A percentile compares a stretch with the other conserved stretches of the same genome.
Evolutionary conservation across 805 yeast species (phyloP).

Genomic region (Zygosaccharomyces rouxii): DNA sequence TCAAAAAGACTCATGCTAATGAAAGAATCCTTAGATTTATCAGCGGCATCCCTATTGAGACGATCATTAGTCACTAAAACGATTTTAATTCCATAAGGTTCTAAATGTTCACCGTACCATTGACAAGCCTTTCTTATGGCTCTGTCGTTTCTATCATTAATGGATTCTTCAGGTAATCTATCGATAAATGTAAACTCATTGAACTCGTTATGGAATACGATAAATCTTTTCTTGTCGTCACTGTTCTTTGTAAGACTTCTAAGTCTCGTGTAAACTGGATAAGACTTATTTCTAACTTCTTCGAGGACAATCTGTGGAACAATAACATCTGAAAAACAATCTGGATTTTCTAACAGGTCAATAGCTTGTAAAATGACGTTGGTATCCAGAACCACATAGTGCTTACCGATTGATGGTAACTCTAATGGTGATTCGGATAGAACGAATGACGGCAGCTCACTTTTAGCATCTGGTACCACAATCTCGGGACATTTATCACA

Average conservation of each 20-base stretch:
- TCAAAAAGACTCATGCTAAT: conserved; percentile 54
- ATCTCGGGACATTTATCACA: conserved; percentile 60
- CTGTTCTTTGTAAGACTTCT: conserved; percentile 63
- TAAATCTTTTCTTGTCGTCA: conserved; percentile 64
- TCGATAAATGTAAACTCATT: conserved; percentile 61
- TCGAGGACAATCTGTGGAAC: conserved; percentile 94
- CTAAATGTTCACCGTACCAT: conserved; percentile 70
- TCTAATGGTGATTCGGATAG: conserved; percentile 57
- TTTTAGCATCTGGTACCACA: conserved; percentile 57
- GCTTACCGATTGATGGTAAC: conserved; percentile 52
- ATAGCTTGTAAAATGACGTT: conserved; percentile 84
- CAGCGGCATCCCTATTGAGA: conserved; percentile 57
- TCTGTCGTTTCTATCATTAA: conserved; percentile 88
- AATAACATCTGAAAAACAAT: conserved; percentile 81
- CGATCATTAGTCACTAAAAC: conserved; percentile 75
- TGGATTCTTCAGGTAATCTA: conserved; percentile 60
- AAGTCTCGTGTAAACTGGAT: conserved; percentile 82
- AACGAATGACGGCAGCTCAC: conserved; percentile 61
- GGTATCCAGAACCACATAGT: conserved; percentile 82
- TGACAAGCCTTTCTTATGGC: conserved; percentile 72
- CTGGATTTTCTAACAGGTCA: conserved; percentile 75
- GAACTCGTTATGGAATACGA: conserved; percentile 92
- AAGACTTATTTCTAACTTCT: conserved; percentile 82
- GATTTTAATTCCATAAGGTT: conserved; percentile 40
- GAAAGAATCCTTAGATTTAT: conserved; percentile 41